Conservation (phyloP, 192 early-diverging fungal genomes). For the Linnemannia elongata region DNA sequence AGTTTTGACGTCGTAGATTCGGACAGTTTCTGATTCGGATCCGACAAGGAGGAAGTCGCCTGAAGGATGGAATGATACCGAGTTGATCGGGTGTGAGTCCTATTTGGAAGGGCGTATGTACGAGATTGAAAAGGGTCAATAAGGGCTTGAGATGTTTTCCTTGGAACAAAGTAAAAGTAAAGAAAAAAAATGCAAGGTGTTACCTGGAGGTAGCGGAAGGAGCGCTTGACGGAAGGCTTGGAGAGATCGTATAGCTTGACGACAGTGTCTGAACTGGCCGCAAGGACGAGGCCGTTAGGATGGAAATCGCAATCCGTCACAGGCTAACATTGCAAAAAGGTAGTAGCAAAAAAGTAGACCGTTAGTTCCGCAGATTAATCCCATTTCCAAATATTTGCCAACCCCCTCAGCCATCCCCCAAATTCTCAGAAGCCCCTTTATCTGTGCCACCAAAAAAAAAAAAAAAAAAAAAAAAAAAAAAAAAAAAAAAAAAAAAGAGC, state of each 20-base stretch:
- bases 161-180: too few relatives aligned
- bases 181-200: neutral
- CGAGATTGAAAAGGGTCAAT: neutral
- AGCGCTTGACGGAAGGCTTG: constrained; percentile 82
- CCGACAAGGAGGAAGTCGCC: constrained; percentile 89
- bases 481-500: too few relatives aligned
- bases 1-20: constrained; percentile 90
- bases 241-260: constrained; percentile 94
- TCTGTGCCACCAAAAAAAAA: too few relatives aligned
- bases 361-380: neutral
- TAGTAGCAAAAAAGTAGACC: neutral
- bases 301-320: constrained; percentile 92
- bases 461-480: too few relatives aligned
- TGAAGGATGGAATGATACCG: constrained; percentile 93
- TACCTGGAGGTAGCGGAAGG: constrained; percentile 87
- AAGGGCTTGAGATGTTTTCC: neutral
- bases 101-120: constrained; percentile 16
- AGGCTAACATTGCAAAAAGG: constrained; percentile 41
- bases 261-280: constrained; percentile 86
- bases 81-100: constrained; percentile 83
- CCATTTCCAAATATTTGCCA: neutral
- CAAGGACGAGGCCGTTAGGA: constrained; percentile 92
- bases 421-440: too few relatives aligned
- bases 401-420: neutral
- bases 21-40: constrained; percentile 78